Evolutionary conservation across 2,329 filamentous ascomycete species (phyloP), one percentile per base, ranked within the genome.

Genomic region (Fusarium ramigenum): DNA sequence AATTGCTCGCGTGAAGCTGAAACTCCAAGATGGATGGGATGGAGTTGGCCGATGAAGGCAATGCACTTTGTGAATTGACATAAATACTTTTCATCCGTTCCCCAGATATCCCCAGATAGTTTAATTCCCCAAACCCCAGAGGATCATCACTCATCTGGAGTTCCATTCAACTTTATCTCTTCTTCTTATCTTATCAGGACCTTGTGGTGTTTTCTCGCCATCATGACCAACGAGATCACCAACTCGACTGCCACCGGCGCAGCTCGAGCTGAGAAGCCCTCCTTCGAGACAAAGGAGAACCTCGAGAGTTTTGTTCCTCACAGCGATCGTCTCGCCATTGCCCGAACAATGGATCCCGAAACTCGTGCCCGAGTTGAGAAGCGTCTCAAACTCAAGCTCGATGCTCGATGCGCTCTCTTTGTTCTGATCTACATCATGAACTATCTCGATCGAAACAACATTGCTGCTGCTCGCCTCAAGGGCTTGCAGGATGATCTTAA

Each of bases 371-470:
- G 61, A 6, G 87, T 91, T n/a, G 92, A 95, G 81, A 89, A 87
- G 79, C 87, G 85, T 43, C 82, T 95, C 75, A 87, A 90, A 79
- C 87, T 90, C 74, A 95, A 94, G 83, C 90, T 95, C 58, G 93
- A 95, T 78, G 75, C 87, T n/a, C 87, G 92, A 64, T 94, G 80
- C 83, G 91, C 79, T 84, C 88, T 93, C 75, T 88, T 94, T 63
- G 89, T 94, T 54, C 79, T 94, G 72, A 93, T 94, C 83, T 94
- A 94, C 77, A 93, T 94, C 79, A 86, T 84, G 80, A 94, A 94
- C 82, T 94, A 93, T 80, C 84, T 91, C 36, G 90, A 92, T 76
- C 84, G 90, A 39, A 92, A 92, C 79, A 92, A 93, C 78, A 92
- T 93, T 69, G 90, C 90, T 4, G 87, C 90, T 3, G 92, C 92